These are phyloP conservation scores for Pouteria glomerata DNA, from an alignment of 148 eudicot species.

Conservation along the genomic window DNA sequence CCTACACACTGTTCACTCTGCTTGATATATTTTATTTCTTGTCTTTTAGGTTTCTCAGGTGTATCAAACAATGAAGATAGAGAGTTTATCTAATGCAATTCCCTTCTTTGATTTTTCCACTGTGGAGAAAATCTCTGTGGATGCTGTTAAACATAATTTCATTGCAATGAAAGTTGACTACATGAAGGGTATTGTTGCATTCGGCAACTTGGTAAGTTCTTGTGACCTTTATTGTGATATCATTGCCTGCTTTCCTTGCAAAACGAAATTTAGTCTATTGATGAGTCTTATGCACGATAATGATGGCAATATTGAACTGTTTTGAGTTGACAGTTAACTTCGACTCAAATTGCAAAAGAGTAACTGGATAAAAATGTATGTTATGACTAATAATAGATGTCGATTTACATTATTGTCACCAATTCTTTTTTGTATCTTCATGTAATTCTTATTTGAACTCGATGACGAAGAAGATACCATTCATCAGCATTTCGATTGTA, in stretches of 20 bases:
- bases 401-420: too few relatives aligned
- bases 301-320: too few relatives aligned
- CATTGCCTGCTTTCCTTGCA: background rate
- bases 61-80: conserved; percentile 75
- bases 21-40: conserved; percentile 14
- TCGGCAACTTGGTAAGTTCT: conserved; percentile 51
- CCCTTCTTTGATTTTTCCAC: conserved; percentile 73
- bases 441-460: too few relatives aligned
- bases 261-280: background rate
- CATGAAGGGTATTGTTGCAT: conserved; percentile 63
- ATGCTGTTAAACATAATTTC: conserved; percentile 81
- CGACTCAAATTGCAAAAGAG: too few relatives aligned
- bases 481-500: too few relatives aligned
- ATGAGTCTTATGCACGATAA: background rate
- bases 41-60: conserved; percentile 73
- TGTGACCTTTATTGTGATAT: background rate
- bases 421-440: too few relatives aligned
- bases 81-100: conserved; percentile 61
- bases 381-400: too few relatives aligned
- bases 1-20: background rate
- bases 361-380: too few relatives aligned
- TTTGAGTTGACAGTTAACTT: too few relatives aligned
- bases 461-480: too few relatives aligned
- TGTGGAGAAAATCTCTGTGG: conserved; percentile 85
- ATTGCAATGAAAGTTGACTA: conserved; percentile 82